Evolutionary conservation across 768 basidiomycete species (phyloP).

Genomic region (Suillus cothurnatus): DNA sequence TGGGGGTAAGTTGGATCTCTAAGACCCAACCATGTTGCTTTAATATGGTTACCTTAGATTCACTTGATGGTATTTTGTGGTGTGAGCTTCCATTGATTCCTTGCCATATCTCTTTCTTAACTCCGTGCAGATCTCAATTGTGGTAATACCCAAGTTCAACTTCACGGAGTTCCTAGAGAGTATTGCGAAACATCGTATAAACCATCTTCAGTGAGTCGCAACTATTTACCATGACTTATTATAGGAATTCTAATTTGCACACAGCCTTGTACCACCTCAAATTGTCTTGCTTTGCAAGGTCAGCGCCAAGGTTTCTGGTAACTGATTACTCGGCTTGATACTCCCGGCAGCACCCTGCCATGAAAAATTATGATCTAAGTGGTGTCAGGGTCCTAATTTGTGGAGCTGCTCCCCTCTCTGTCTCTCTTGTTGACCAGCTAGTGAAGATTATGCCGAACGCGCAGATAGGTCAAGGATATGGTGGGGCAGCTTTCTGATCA

Average conservation of each 20-base stretch:
- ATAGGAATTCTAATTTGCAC: constrained; percentile 1
- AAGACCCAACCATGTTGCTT: constrained; percentile 11
- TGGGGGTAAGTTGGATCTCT: constrained; percentile 43
- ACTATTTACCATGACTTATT: not conserved
- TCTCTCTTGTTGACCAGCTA: constrained; percentile 51
- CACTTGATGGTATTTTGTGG: constrained; percentile 57
- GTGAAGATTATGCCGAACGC: constrained; percentile 57
- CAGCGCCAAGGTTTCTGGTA: constrained; percentile 8
- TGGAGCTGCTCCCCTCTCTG: constrained; percentile 67
- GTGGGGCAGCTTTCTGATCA: constrained; percentile 28
- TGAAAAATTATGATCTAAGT: constrained; percentile 50
- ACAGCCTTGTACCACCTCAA: constrained; percentile 66
- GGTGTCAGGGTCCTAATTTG: constrained; percentile 55
- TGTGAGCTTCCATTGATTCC: constrained; percentile 33
- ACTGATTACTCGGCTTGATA: constrained; percentile 8
- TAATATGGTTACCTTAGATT: constrained; percentile 36
- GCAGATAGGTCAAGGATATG: constrained; percentile 67
- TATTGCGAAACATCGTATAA: constrained; percentile 58
- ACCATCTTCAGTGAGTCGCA: constrained; percentile 52
- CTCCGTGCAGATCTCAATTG: constrained; percentile 49
- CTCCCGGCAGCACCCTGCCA: constrained; percentile 48
- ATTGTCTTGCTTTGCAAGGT: constrained; percentile 71
- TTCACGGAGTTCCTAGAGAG: constrained; percentile 63
- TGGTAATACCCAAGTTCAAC: constrained; percentile 64
- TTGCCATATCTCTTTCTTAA: constrained; percentile 8